phyloP scores from a whole-genome alignment of 371 early-diverging fungal genomes.

The Chytridiales sp. region DNA sequence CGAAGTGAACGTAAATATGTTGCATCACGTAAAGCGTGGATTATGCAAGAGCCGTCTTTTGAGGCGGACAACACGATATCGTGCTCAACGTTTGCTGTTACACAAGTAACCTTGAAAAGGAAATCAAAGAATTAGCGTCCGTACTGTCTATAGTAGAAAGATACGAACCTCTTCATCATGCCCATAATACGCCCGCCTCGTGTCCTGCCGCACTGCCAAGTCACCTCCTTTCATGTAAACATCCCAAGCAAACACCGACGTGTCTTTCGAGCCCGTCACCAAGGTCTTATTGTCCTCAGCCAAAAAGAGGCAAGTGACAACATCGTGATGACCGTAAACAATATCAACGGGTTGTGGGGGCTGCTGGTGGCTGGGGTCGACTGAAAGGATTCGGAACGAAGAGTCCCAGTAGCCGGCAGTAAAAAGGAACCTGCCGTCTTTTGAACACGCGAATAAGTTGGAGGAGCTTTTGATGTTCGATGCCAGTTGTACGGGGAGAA shows the following conservation, averaged over 20 bases:
- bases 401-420: conserved; percentile 51
- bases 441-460: conserved; percentile 38
- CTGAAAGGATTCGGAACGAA: conserved; percentile 39
- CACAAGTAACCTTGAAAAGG: conserved; percentile 39
- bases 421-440: conserved; percentile 45
- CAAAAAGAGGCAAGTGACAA: conserved; percentile 59
- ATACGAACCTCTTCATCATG: conserved; percentile 53
- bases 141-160: background rate
- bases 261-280: conserved; percentile 68
- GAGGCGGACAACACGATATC: conserved; percentile 57
- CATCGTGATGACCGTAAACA: conserved; percentile 60
- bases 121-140: background rate
- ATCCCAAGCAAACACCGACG: conserved; percentile 62
- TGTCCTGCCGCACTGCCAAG: conserved; percentile 22
- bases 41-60: conserved; percentile 58
- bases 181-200: conserved; percentile 43
- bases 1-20: conserved; percentile 46
- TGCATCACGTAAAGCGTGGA: conserved; percentile 49
- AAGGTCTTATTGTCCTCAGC: conserved; percentile 53
- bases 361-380: conserved; percentile 17
- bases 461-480: conserved; percentile 18
- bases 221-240: conserved; percentile 11
- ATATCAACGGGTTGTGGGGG: conserved; percentile 32
- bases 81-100: conserved; percentile 51
- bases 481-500: conserved; percentile 31